A percentile compares a stretch with the other conserved stretches of the same genome.
phyloP scores from a whole-genome alignment of 2,329 filamentous ascomycete species.

The Lasiodiplodia hormozganensis region DNA sequence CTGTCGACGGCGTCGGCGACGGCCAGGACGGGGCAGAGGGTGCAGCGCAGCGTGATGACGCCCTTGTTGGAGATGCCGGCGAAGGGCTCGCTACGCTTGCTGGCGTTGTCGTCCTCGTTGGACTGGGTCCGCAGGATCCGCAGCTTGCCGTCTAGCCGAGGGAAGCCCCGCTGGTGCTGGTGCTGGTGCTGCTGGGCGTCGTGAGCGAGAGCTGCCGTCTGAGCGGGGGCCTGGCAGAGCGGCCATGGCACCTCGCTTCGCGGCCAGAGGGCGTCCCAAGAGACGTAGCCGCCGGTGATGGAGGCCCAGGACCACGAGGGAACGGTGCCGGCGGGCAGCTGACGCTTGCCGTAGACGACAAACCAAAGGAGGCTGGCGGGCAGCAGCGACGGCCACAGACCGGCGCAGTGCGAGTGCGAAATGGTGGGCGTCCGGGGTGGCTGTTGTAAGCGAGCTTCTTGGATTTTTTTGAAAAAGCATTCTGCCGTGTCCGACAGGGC shows the following conservation, averaged over 20 bases:
- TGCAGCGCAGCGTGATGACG: constrained; percentile 20
- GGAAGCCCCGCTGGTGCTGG: background rate
- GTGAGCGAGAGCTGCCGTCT: background rate
- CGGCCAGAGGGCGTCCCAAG: constrained; percentile 20
- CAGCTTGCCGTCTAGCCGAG: background rate
- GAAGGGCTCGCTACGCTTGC: background rate
- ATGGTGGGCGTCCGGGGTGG: background rate
- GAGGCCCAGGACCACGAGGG: constrained; percentile 21
- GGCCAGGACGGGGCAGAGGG: constrained; percentile 17
- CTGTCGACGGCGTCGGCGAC: background rate
- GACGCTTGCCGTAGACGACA: constrained; percentile 3
- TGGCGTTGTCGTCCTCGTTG: background rate
- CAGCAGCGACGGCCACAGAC: constrained; percentile 13
- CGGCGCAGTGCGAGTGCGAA: constrained; percentile 2
- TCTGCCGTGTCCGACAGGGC: constrained; percentile 5
- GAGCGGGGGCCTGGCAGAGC: background rate
- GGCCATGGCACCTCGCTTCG: constrained; percentile 6
- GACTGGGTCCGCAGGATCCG: background rate
- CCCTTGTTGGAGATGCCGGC: constrained; percentile 5
- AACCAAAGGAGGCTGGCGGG: constrained; percentile 22
- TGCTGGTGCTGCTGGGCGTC: background rate
- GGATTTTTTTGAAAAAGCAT: background rate
- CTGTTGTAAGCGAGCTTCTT: background rate
- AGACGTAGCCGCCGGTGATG: constrained; percentile 17
- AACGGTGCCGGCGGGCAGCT: background rate